Base-by-base conservation (phyloP, 2,329 filamentous ascomycete genomes). In the Uncinocarpus reesii region DNA sequence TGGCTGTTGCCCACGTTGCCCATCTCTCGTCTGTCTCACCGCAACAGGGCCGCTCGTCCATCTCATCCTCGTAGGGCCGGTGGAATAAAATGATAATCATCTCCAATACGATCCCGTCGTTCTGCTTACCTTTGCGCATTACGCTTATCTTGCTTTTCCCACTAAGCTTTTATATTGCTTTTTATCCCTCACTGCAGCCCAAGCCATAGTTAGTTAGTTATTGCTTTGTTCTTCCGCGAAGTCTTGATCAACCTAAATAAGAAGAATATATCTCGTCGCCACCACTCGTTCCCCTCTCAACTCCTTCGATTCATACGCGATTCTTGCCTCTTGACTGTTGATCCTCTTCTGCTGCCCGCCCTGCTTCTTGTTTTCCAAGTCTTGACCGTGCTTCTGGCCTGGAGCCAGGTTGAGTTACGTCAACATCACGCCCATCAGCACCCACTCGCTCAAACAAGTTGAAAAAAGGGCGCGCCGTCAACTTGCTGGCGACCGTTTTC, bases 91-190 rank as follows among this genome's bases (percentile, higher is more conserved):
- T 45, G 10, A 18, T 37, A 7, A 36, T 43, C 32, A 24, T 43
- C n/a, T 29, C 32, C 37, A 47, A 47, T 47, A 47, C 45, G 45
- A 47, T 18, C n/a, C 4, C 16, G 18, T 41, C 16, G 18, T 41
- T 41, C 16, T 32, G 34, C 26, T 47, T 40, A 47, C 45, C 29
- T 23, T 40, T 41, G 7, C 13, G 6, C 34, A 47, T 47, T 47
- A 47, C 45, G 34, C 45, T 47, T 47, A 47, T 47, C 45, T 36
- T n/a, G n/a, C n/a, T 28, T 15, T 13, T 32, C 29, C 10, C 36
- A 20, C 28, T 18, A 47, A 47, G 45, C 45, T 47, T 37, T 47
- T 47, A 40, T 40, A 36, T 47, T 47, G 29, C 35, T 41, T 47
- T 46, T 47, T 47, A 31, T 13, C n/a, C 21, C 42, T 34, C 42